Conservation (phyloP, 2,329 filamentous ascomycete species). For the Aspergillus floridensis region DNA sequence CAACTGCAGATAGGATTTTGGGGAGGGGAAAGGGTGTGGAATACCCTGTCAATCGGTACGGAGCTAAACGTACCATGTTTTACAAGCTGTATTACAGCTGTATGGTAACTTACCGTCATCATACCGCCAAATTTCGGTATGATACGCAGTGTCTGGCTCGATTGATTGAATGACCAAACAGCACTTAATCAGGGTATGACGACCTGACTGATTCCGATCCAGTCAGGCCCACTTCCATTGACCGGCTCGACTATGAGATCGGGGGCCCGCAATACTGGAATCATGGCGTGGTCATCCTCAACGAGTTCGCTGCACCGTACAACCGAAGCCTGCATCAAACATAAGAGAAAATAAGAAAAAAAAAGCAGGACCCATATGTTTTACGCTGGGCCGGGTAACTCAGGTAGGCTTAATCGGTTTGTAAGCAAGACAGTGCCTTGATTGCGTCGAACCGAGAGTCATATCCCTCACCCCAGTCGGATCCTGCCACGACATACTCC, state of each 20-base stretch:
- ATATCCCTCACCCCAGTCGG: neutral
- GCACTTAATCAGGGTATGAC: neutral
- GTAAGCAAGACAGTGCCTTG: neutral
- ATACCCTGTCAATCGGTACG: neutral
- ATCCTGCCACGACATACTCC: constrained; percentile 2
- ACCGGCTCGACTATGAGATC: neutral
- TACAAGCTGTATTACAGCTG: neutral
- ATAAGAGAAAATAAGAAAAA: too few species aligned
- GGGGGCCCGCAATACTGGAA: neutral
- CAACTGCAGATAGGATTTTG: neutral
- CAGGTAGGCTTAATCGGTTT: neutral
- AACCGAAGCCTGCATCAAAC: neutral
- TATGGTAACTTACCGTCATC: neutral
- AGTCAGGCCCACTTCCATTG: neutral
- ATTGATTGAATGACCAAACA: neutral
- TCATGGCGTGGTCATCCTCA: neutral
- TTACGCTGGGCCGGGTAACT: too few species aligned
- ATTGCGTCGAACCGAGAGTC: neutral
- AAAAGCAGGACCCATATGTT: too few species aligned
- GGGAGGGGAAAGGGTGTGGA: neutral
- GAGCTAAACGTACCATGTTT: neutral
- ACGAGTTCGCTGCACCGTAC: neutral
- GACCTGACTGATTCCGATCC: neutral
- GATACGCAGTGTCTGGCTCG: too few species aligned
- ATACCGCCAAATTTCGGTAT: neutral